Evolutionary conservation across 441 rosid species (phyloP), one percentile per base, ranked within the genome.

Genomic region (Omphalea diandra): DNA sequence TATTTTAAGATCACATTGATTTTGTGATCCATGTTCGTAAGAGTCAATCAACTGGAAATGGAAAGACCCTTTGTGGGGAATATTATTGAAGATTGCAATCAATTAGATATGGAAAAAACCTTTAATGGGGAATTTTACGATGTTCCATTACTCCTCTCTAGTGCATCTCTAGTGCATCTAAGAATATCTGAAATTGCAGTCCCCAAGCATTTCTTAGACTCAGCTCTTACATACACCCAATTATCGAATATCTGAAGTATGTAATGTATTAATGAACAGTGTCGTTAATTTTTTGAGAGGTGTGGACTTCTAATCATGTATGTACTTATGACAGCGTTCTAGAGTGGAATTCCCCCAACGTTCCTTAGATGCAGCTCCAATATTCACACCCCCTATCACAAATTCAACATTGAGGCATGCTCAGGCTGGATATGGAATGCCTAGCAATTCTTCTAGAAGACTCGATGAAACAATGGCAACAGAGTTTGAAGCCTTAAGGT

Each of bases 381-480:
- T 91, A 81, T 81, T 96, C 81, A 93, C 99, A 36, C 99, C 99
- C 17, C 99, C 97, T 58, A 89, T 73, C 33, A 77, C 87, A 65
- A 88, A 82, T 83, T 84, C 89, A 53, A 40, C 87, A 5, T 5
- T 80, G 74, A 86, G 91, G 72, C 86, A 72, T 68, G 68, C 85
- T 52, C 86, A 84, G 69, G 85, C 87, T 72, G 88, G 88, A 59
- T 87, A 83, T 74, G 96, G 99, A 73, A 90, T 89, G 94, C 97
- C 98, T 71, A 85, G 86, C 68, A 90, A 88, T 74, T 88, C 97
- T 32, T 86, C 89, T 7, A 86, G 94, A 79, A 91, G 94, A 85
- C 97, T 96, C 65, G 98, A 96, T 41, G 97, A 91, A 83, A 90
- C 96, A 69, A 93, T 96, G 98, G 98, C 99, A 67, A 74, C 87